These are phyloP conservation scores for Moesziomyces sp. DNA, from an alignment of 1,284 basidiomycete genomes.

Conservation along the genomic window DNA sequence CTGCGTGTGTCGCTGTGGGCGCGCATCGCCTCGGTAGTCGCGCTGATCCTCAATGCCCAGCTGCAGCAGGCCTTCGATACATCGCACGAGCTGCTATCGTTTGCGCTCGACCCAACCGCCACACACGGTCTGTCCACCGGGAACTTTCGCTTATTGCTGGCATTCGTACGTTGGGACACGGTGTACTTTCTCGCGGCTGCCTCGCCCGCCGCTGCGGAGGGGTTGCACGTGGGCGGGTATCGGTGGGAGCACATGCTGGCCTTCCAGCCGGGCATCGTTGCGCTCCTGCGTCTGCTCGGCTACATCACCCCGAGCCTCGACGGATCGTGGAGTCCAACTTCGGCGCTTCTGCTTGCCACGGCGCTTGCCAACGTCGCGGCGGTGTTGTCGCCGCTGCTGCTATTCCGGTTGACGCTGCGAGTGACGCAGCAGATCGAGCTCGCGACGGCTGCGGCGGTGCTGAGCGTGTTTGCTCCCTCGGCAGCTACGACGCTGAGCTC, in stretches of 20 bases:
- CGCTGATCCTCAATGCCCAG: conserved; percentile 25
- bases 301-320: conserved; percentile 21
- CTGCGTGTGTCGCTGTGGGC: conserved; percentile 22
- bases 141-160: conserved; percentile 17
- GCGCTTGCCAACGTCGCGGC: conserved; percentile 40
- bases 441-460: conserved; percentile 74
- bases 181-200: conserved; percentile 76
- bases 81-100: conserved; percentile 48
- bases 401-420: conserved; percentile 71
- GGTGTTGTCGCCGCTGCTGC: conserved; percentile 71
- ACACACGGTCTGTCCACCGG: conserved; percentile 9
- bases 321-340: conserved; percentile 44
- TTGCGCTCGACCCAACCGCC: conserved; percentile 24
- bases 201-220: conserved; percentile 9
- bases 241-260: conserved; percentile 86
- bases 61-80: conserved; percentile 56
- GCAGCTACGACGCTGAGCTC: conserved; percentile 77
- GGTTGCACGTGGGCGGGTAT: conserved; percentile 69
- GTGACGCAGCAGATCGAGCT: conserved; percentile 70
- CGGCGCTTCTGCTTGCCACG: conserved; percentile 33
- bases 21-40: conserved; percentile 15
- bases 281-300: conserved; percentile 38
- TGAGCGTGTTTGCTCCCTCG: conserved; percentile 84
- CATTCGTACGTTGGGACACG: conserved; percentile 84
- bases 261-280: conserved; percentile 77